A percentile compares a stretch with the other conserved stretches of the same genome.
Evolutionary conservation across 805 yeast species (phyloP).

Genomic region (Hanseniaspora clermontiae): DNA sequence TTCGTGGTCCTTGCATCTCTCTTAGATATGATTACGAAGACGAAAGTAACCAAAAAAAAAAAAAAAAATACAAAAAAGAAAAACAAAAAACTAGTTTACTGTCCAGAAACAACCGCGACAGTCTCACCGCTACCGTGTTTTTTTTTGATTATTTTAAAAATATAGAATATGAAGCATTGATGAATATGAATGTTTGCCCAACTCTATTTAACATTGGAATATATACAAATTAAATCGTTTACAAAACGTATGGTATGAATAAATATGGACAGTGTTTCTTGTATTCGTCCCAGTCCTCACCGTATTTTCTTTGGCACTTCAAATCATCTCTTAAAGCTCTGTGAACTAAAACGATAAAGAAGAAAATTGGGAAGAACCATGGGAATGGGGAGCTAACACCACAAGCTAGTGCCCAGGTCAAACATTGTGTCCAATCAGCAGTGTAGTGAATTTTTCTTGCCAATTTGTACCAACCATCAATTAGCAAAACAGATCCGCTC

Average conservation of each 20-base stretch:
- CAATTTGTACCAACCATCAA: conserved; percentile 88
- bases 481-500: conserved; percentile 70
- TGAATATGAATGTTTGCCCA: too few species aligned
- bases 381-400: conserved; percentile 84
- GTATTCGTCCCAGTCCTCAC: conserved; percentile 86
- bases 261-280: conserved; percentile 78
- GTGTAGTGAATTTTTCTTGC: conserved; percentile 94
- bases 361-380: conserved; percentile 91
- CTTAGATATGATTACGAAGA: not conserved
- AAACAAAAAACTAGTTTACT: not conserved
- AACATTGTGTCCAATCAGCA: conserved; percentile 78
- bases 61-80: not conserved
- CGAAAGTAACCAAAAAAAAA: too few species aligned
- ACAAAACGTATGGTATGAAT: conserved; percentile 78
- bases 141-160: too few species aligned
- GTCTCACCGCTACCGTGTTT: too few species aligned
- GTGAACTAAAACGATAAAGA: conserved; percentile 74
- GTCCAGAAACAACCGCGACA: not conserved
- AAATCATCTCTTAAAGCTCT: conserved; percentile 79
- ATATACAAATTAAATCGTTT: conserved; percentile 13
- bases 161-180: too few species aligned
- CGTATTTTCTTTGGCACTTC: conserved; percentile 78
- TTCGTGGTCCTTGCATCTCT: too few species aligned
- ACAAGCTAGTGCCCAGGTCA: conserved; percentile 85
- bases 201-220: not conserved